Conservation (phyloP, 2,329 filamentous ascomycete genomes). For the Cercospora beticola region DNA sequence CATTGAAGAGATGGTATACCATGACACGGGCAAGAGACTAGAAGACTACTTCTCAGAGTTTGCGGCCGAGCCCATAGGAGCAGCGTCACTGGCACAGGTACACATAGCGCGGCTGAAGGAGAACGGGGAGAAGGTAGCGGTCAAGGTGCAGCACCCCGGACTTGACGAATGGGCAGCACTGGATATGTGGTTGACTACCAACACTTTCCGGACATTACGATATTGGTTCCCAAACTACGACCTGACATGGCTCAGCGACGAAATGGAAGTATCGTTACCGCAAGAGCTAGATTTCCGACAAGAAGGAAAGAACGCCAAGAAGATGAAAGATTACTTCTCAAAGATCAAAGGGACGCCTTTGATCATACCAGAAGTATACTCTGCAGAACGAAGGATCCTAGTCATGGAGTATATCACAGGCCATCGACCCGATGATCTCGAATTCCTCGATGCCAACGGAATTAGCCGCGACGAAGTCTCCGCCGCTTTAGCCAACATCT, state of each 20-base stretch:
- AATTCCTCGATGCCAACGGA: slow-evolving; percentile 76
- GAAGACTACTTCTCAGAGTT: slow-evolving; percentile 87
- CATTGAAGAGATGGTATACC: slow-evolving; percentile 79
- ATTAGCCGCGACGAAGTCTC: slow-evolving; percentile 97
- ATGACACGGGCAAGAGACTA: slow-evolving; percentile 76
- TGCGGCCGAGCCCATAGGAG: slow-evolving; percentile 75
- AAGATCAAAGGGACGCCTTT: slow-evolving; percentile 73
- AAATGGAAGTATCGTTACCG: slow-evolving; percentile 88
- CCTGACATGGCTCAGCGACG: slow-evolving; percentile 88
- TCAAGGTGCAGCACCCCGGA: slow-evolving; percentile 92
- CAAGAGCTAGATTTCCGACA: slow-evolving; percentile 86
- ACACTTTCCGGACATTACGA: slow-evolving; percentile 87
- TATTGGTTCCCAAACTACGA: slow-evolving; percentile 97
- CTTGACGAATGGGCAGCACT: slow-evolving; percentile 87
- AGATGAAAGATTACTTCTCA: slow-evolving; percentile 78
- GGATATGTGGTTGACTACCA: slow-evolving; percentile 80
- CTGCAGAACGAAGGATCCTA: slow-evolving; percentile 83
- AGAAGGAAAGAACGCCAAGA: slow-evolving; percentile 80
- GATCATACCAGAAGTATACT: slow-evolving; percentile 84
- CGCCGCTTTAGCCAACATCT: slow-evolving; percentile 82
- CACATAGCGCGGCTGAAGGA: slow-evolving; percentile 82
- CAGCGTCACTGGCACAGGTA: slow-evolving; percentile 91
- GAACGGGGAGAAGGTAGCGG: slow-evolving; percentile 81
- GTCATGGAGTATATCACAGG: slow-evolving; percentile 95
- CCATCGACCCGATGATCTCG: slow-evolving; percentile 81